Percentiles rank a stretch among this genome's conserved stretches.
Evolutionary conservation across 208 protist species (phyloP).

Genomic region (Porcisia hertigi): DNA sequence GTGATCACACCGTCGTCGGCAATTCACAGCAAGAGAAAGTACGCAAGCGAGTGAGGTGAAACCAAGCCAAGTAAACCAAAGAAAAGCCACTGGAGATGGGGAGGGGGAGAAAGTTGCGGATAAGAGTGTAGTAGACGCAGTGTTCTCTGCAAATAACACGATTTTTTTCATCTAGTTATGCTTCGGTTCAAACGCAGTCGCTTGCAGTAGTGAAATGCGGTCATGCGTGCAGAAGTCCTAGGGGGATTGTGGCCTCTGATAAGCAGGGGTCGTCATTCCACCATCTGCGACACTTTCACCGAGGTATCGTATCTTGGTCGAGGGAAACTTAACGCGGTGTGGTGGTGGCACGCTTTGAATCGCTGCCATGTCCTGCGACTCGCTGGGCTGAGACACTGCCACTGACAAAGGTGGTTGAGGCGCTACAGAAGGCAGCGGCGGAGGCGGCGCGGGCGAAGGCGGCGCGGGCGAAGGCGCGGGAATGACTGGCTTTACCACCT

Average conservation of each 20-base stretch:
- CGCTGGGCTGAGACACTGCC: neutral
- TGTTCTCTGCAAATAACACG: neutral
- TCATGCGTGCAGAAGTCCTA: neutral
- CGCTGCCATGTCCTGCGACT: slow-evolving; percentile 1
- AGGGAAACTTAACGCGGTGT: slow-evolving; percentile 25
- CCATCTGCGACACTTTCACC: neutral
- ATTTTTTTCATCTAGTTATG: neutral
- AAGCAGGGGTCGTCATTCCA: neutral
- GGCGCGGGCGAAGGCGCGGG: neutral
- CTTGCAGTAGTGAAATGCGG: neutral
- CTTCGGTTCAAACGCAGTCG: neutral
- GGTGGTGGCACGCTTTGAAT: neutral
- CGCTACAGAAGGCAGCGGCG: neutral
- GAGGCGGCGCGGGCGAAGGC: neutral
- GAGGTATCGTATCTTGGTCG: slow-evolving; percentile 22
- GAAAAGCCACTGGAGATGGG: neutral
- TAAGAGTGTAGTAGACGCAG: neutral
- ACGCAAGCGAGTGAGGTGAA: neutral
- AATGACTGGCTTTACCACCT: neutral
- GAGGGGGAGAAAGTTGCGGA: neutral
- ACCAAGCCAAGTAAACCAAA: neutral
- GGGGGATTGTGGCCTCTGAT: neutral
- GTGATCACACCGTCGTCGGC: neutral
- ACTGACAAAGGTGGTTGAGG: neutral
- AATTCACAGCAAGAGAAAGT: neutral